phyloP scores from a whole-genome alignment of 306 rosid genomes.

The Rosa multiflora region DNA sequence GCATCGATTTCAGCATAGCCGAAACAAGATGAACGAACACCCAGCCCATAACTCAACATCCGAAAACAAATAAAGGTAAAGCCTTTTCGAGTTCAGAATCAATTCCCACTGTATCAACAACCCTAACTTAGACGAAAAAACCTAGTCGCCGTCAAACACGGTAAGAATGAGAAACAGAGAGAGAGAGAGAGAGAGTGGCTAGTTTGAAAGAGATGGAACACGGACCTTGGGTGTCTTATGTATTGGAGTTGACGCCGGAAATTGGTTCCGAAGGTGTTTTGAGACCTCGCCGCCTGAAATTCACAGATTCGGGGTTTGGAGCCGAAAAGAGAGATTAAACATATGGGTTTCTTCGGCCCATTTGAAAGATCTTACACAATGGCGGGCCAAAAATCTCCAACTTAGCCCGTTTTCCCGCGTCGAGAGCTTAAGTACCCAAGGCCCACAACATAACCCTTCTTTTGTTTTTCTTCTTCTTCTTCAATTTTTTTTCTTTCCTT shows the following conservation, averaged over 20 bases:
- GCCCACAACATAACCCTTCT: background rate
- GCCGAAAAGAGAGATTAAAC: background rate
- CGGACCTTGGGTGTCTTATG: background rate
- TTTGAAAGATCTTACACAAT: background rate
- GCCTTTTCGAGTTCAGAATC: background rate
- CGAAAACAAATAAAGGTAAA: background rate
- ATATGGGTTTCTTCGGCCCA: background rate
- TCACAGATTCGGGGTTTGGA: background rate
- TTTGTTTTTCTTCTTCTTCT: no score
- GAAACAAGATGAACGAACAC: background rate
- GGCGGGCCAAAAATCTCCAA: no score
- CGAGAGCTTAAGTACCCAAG: background rate
- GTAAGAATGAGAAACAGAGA: background rate
- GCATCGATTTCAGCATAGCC: background rate
- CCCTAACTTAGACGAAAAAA: background rate
- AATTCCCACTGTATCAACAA: background rate
- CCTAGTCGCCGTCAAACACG: background rate
- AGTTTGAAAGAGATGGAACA: background rate
- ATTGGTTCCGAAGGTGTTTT: background rate
- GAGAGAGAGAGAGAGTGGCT: background rate
- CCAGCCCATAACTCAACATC: background rate
- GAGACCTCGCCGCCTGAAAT: background rate
- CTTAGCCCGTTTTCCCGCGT: no score
- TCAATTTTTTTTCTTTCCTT: no score
- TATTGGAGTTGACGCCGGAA: background rate